phyloP scores from a whole-genome alignment of 768 basidiomycete species.

The Tricholomella constricta region DNA sequence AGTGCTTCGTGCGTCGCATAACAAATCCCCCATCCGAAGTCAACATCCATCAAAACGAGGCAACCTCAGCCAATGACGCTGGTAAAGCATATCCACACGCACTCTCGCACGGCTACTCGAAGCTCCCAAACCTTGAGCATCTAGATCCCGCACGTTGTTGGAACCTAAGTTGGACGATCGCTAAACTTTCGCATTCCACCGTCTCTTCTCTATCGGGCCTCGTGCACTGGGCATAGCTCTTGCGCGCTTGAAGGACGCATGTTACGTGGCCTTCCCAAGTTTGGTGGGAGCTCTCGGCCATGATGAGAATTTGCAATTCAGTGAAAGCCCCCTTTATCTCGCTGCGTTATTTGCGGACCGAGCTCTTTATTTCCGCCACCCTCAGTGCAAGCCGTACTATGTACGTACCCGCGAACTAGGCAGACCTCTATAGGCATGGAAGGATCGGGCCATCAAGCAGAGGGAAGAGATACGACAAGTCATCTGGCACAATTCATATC shows the following conservation, averaged over 20 bases:
- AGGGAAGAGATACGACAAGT: background rate
- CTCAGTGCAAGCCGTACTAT: background rate
- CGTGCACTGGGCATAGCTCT: background rate
- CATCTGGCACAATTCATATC: background rate
- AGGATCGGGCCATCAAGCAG: background rate
- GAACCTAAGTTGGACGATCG: background rate
- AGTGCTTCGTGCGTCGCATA: slow-evolving; percentile 3
- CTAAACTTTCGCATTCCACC: background rate
- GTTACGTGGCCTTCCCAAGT: slow-evolving; percentile 1
- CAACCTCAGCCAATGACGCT: background rate
- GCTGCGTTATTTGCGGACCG: background rate
- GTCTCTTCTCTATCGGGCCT: background rate
- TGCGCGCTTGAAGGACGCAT: background rate
- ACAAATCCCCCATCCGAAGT: slow-evolving; percentile 7
- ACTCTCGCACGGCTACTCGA: background rate
- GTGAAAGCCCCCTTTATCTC: background rate
- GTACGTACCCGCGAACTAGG: background rate
- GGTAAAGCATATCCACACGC: background rate
- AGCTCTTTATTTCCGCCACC: background rate
- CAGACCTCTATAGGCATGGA: background rate
- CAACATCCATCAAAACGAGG: slow-evolving; percentile 11
- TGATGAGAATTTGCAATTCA: background rate
- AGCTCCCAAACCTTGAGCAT: background rate
- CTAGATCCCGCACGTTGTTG: background rate
- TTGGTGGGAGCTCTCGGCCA: background rate